These are phyloP conservation scores for Phytophthora melonis DNA, from an alignment of 352 stramenopile genomes.

Conservation along the genomic window DNA sequence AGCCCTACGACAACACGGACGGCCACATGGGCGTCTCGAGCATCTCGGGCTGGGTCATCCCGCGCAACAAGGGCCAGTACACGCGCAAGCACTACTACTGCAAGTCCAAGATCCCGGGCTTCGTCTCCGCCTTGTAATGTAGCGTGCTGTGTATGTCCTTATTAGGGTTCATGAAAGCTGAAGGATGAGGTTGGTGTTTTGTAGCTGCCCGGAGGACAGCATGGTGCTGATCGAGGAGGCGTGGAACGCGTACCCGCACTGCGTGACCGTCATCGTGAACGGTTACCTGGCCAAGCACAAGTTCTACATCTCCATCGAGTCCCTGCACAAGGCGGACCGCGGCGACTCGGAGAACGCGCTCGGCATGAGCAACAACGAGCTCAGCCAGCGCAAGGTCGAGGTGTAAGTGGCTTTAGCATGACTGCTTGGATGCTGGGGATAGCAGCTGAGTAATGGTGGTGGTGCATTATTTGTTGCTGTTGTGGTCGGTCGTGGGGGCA, in stretches of 20 bases:
- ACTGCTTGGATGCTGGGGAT: not conserved
- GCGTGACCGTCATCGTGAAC: constrained; percentile 87
- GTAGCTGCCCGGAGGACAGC: constrained; percentile 82
- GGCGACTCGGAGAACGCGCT: constrained; percentile 77
- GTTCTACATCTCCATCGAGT: constrained; percentile 91
- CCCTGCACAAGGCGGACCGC: constrained; percentile 69
- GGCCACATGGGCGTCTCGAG: constrained; percentile 77
- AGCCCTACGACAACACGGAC: constrained; percentile 88
- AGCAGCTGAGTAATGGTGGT: not conserved
- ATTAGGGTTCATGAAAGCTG: not conserved
- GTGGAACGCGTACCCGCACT: constrained; percentile 91
- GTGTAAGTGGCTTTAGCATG: constrained; percentile 48
- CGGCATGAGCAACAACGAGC: constrained; percentile 71
- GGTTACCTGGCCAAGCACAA: constrained; percentile 88
- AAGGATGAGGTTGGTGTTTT: not conserved
- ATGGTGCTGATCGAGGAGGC: constrained; percentile 90
- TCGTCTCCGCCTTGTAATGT: constrained; percentile 79
- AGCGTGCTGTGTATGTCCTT: not conserved
- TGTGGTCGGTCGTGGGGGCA: constrained; percentile 18
- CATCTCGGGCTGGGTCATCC: constrained; percentile 80
- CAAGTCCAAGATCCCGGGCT: constrained; percentile 86
- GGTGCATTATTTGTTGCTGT: too few relatives aligned
- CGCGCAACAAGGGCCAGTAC: constrained; percentile 86
- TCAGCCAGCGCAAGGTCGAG: constrained; percentile 80
- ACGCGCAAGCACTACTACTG: constrained; percentile 92